Conservation (phyloP, 352 stramenopile genomes). For the Pelagophyceae sp. region DNA sequence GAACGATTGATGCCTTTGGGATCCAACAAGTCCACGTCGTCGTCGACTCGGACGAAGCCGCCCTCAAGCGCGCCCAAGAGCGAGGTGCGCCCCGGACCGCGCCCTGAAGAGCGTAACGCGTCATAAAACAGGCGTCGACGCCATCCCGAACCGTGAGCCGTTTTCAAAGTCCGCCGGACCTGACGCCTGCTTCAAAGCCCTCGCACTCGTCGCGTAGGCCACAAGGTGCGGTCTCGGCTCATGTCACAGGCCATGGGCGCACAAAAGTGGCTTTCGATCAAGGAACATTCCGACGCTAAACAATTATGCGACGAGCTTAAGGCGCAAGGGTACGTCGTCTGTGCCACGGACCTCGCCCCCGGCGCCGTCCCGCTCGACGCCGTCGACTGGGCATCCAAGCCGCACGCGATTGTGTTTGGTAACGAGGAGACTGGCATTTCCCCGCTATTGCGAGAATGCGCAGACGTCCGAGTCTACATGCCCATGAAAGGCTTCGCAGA, state of each 20-base stretch:
- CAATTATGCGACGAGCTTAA: constrained; percentile 35
- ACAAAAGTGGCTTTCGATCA: constrained; percentile 49
- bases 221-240: constrained; percentile 39
- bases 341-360: constrained; percentile 47
- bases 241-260: constrained; percentile 54
- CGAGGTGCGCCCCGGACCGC: not conserved
- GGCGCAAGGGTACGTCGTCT: constrained; percentile 44
- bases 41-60: constrained; percentile 38
- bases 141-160: too few relatives aligned
- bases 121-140: too few relatives aligned
- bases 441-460: constrained; percentile 45
- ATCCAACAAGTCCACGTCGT: constrained; percentile 60
- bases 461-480: constrained; percentile 60
- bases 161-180: too few relatives aligned
- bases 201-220: too few relatives aligned
- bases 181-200: too few relatives aligned
- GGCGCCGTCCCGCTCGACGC: constrained; percentile 44
- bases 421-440: constrained; percentile 69
- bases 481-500: constrained; percentile 70
- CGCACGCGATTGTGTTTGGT: constrained; percentile 53
- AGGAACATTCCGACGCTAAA: constrained; percentile 29
- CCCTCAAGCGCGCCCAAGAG: not conserved
- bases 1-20: constrained; percentile 58
- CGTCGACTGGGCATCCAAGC: constrained; percentile 44
- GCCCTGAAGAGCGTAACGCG: too few relatives aligned